Evolutionary conservation across 148 eudicot species (phyloP).

Genomic region (Chenopodium formosanum): DNA sequence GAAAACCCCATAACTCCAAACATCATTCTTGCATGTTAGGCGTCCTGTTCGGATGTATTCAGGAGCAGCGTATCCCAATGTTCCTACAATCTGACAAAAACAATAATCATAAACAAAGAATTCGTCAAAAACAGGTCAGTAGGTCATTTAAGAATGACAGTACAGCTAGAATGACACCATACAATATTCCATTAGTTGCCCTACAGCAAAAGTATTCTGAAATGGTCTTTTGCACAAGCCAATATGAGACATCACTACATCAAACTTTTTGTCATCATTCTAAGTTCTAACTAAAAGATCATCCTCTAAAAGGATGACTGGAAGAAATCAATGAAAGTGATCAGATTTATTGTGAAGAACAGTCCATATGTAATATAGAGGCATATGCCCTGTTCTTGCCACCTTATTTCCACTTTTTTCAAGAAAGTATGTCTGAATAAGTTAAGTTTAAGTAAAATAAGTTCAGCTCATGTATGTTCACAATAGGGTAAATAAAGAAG

Average conservation of each 20-base stretch:
- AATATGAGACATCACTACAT: neutral
- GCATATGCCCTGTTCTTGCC: neutral
- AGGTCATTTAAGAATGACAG: neutral
- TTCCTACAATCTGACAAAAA: slow-evolving; percentile 78
- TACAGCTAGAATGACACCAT: neutral
- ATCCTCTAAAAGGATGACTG: neutral
- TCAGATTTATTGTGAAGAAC: neutral
- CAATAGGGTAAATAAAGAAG: too few relatives aligned
- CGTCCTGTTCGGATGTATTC: slow-evolving; percentile 90
- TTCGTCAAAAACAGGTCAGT: neutral
- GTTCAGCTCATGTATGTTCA: too few relatives aligned
- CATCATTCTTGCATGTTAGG: slow-evolving; percentile 82
- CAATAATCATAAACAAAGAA: neutral
- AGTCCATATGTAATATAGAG: neutral
- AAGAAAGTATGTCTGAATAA: too few relatives aligned
- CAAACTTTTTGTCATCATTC: neutral
- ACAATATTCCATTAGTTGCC: neutral
- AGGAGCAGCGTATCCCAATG: slow-evolving; percentile 95
- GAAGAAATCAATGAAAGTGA: neutral
- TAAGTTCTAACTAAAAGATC: neutral
- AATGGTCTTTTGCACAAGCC: neutral
- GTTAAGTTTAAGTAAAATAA: too few relatives aligned
- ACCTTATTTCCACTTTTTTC: too few relatives aligned
- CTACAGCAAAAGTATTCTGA: neutral
- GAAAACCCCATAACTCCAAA: slow-evolving; percentile 94